A percentile compares a stretch with the other conserved stretches of the same genome.
These are phyloP conservation scores for Brettanomyces anomalus DNA, from an alignment of 805 yeast species.

Conservation along the genomic window DNA sequence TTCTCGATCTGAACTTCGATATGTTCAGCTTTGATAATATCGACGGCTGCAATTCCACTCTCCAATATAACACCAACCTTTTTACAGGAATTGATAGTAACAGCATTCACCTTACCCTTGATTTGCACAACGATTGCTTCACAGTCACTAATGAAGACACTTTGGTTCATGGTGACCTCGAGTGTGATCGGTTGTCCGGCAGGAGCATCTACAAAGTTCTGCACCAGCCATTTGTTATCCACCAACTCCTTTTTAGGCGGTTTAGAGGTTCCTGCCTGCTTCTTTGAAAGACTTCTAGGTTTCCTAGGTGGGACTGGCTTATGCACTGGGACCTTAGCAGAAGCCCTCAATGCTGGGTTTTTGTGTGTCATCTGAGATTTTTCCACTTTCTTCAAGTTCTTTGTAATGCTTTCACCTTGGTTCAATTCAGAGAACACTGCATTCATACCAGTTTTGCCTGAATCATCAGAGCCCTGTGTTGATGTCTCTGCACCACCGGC, in stretches of 20 bases:
- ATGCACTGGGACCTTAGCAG: constrained; percentile 41
- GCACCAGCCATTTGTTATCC: constrained; percentile 86
- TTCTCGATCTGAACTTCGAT: constrained; percentile 84
- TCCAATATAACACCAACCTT: constrained; percentile 77
- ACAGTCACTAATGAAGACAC: constrained; percentile 83
- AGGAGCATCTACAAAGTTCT: constrained; percentile 58
- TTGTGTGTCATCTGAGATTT: constrained; percentile 91
- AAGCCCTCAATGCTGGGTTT: constrained; percentile 69
- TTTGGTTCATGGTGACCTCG: constrained; percentile 79
- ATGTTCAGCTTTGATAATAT: constrained; percentile 69
- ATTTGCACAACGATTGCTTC: constrained; percentile 64
- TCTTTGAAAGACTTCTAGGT: constrained; percentile 48
- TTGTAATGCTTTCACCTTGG: constrained; percentile 76
- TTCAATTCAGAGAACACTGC: constrained; percentile 92
- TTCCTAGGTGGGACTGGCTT: constrained; percentile 80
- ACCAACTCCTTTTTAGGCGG: constrained; percentile 60
- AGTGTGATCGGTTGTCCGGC: constrained; percentile 46
- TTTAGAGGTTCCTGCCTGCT: constrained; percentile 21
- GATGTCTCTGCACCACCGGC: constrained; percentile 19
- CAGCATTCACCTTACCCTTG: constrained; percentile 86
- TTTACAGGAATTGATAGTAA: constrained; percentile 65
- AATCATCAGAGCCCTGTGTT: constrained; percentile 13
- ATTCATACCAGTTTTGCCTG: constrained; percentile 41
- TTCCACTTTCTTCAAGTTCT: constrained; percentile 85
- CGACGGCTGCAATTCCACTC: constrained; percentile 78